Evolutionary conservation across 2,329 filamentous ascomycete species (phyloP).

Genomic region (Fusarium longipes): DNA sequence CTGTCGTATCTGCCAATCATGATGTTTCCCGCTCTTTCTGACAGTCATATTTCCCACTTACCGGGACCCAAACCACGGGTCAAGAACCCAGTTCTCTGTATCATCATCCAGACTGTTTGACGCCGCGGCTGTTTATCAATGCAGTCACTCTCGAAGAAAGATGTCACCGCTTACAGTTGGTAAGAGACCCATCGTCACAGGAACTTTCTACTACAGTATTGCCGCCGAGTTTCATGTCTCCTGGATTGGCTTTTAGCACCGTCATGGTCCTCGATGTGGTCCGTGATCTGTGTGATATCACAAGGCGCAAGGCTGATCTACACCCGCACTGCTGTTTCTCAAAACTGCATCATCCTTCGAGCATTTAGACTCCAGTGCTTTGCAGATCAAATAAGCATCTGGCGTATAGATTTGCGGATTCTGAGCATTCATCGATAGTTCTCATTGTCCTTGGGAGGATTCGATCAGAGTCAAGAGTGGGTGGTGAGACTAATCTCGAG

Average conservation of each 20-base stretch:
- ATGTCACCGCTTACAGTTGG: conserved; percentile 42
- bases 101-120: conserved; percentile 10
- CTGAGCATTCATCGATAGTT: conserved; percentile 13
- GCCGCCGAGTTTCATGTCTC: conserved; percentile 25
- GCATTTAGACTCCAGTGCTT: conserved; percentile 14
- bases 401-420: conserved; percentile 17
- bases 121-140: conserved; percentile 31
- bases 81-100: conserved; percentile 10
- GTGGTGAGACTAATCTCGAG: conserved; percentile 21
- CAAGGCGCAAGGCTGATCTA: conserved; percentile 41
- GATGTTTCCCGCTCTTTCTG: conserved; percentile 4
- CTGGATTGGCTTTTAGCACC: conserved; percentile 23
- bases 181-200: conserved; percentile 3
- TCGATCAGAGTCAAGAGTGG: conserved; percentile 29
- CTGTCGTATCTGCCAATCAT: conserved; percentile 30
- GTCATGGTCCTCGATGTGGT: conserved; percentile 26
- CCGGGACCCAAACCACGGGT: conserved; percentile 2
- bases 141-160: conserved; percentile 29
- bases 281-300: conserved; percentile 31
- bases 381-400: conserved; percentile 37
- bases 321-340: conserved; percentile 22
- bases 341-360: conserved; percentile 31
- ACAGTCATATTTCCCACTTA: conserved; percentile 8
- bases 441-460: conserved; percentile 35
- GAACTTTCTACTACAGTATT: conserved; percentile 7